Base-by-base conservation (phyloP, 306 rosid genomes). In the Quercus engelmannii region DNA sequence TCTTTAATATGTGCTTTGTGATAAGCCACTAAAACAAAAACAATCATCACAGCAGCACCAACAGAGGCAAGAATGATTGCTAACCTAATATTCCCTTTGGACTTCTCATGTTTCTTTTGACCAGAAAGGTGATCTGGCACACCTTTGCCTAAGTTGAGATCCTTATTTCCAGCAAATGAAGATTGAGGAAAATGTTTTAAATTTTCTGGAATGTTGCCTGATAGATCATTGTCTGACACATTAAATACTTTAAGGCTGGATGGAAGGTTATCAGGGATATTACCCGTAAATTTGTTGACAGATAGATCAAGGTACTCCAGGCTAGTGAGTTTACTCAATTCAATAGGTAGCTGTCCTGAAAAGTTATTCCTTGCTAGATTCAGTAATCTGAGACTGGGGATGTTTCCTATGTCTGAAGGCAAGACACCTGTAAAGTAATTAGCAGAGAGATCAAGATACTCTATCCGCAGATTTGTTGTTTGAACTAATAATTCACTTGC, bases 61-160 rank as follows among this genome's bases (percentile, higher is more conserved):
- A 95, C 87, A 5, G 98, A 88, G 19, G 98, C 99, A 83, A 95
- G 85, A 83, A 95, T 95, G 75, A 95, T 95, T 75, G 97, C 95
- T 89, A 95, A 82, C 87, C 86, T 93, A 74, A 95, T 89, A 87
- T 71, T 90, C 72, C 84, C 90, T 85, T 83, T 95, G 43, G 97
- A 90, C 55, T 77, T 74, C 56, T 71, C 89, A 82, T 74, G 88
- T 56, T 74, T 87, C 46, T 10, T 83, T 4, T 55, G 68, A 74
- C 30, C 69, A 33, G 88, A 64, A 80, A 90, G 51, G 67, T 23
- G 85, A 75, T 30, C 73, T 69, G 93, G 79, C 81, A 87, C 93
- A 25, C 65, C 51, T 73, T 62, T 38, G 17, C 91, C 89, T 62
- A 88, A 64, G 58, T 12, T 75, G 56, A 95, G 79, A 85, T 74